A percentile compares a stretch with the other conserved stretches of the same genome.
phyloP scores from a whole-genome alignment of 2,329 filamentous ascomycete genomes.

The Xylaria digitata region DNA sequence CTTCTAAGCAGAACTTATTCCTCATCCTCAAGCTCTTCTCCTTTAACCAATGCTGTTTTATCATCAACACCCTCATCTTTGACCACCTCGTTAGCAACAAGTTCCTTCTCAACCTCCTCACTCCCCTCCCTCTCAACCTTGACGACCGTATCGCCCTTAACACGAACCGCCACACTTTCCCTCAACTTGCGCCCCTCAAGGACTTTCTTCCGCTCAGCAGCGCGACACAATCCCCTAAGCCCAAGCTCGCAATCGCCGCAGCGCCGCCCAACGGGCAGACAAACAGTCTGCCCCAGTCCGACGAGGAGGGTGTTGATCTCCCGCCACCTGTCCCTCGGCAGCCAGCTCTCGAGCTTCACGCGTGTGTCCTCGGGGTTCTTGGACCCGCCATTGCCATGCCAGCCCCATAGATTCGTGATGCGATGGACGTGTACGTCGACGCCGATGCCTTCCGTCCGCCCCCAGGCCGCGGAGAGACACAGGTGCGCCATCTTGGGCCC shows the following conservation, averaged over 20 bases:
- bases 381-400: slow-evolving; percentile 72
- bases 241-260: slow-evolving; percentile 91
- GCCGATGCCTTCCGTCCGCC: slow-evolving; percentile 78
- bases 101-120: slow-evolving; percentile 23
- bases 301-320: slow-evolving; percentile 93
- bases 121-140: slow-evolving; percentile 33
- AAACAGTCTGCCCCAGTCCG: slow-evolving; percentile 87
- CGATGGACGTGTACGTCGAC: slow-evolving; percentile 96
- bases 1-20: not conserved
- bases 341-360: slow-evolving; percentile 79
- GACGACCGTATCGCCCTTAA: slow-evolving; percentile 44
- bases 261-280: slow-evolving; percentile 79
- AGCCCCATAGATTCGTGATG: slow-evolving; percentile 94
- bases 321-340: slow-evolving; percentile 86
- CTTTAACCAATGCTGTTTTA: not conserved
- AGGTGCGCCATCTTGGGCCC: slow-evolving; percentile 96
- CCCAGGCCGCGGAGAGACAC: slow-evolving; percentile 79
- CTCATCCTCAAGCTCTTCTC: not conserved
- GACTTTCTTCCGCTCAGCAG: slow-evolving; percentile 74
- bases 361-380: slow-evolving; percentile 86
- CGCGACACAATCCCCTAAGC: slow-evolving; percentile 78
- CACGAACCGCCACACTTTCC: slow-evolving; percentile 48
- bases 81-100: slow-evolving; percentile 10
- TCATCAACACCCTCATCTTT: slow-evolving; percentile 31
- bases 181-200: slow-evolving; percentile 65